phyloP scores from a whole-genome alignment of 352 stramenopile species.

The Phytopythium boreale region DNA sequence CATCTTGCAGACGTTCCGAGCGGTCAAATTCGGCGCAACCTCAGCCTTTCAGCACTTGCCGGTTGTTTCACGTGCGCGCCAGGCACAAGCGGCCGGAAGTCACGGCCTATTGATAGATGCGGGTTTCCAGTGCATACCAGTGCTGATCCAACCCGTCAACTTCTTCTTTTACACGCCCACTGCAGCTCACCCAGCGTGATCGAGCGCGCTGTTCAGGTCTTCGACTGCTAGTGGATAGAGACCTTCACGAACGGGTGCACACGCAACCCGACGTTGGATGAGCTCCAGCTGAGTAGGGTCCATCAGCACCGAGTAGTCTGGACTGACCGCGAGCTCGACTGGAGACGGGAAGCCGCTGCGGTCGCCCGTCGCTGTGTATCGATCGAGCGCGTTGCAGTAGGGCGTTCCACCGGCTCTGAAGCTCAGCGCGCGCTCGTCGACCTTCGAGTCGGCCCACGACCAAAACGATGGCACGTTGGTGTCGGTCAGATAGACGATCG shows the following conservation, averaged over 20 bases:
- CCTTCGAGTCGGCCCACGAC: slow-evolving; percentile 11
- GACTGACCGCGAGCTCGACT: not conserved
- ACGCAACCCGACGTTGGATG: not conserved
- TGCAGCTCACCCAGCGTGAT: not conserved
- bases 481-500: slow-evolving; percentile 6
- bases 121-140: too few relatives aligned
- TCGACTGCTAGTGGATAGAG: not conserved
- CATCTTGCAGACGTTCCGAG: slow-evolving; percentile 1
- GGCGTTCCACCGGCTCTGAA: not conserved
- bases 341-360: not conserved
- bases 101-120: too few relatives aligned
- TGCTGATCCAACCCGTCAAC: too few relatives aligned
- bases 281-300: not conserved
- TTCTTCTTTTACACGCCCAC: not conserved
- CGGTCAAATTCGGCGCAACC: too few relatives aligned
- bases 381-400: not conserved
- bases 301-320: slow-evolving; percentile 2
- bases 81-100: not conserved
- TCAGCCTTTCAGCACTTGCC: too few relatives aligned
- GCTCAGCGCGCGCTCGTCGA: not conserved
- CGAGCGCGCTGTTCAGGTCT: not conserved
- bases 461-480: slow-evolving; percentile 21
- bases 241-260: not conserved
- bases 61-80: not conserved
- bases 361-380: not conserved